Evolutionary conservation across 352 stramenopile species (phyloP).

Genomic region (Thraustochytrium sp.): DNA sequence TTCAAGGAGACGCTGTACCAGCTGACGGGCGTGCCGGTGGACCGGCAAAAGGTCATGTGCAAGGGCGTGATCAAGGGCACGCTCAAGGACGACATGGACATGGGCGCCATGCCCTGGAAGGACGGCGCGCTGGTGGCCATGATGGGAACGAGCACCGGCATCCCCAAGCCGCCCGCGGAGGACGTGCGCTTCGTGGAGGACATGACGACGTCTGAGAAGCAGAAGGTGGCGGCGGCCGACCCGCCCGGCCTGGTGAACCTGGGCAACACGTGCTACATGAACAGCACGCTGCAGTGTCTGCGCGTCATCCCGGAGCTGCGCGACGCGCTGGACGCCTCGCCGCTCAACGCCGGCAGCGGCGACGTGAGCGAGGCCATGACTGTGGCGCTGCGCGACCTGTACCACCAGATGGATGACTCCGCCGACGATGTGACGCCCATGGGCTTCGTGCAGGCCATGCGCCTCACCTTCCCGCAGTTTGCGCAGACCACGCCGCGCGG

Average conservation of each 20-base stretch:
- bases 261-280: conserved; percentile 64
- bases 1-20: conserved; percentile 53
- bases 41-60: conserved; percentile 76
- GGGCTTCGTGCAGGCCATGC: conserved; percentile 67
- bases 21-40: conserved; percentile 61
- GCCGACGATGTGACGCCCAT: conserved; percentile 56
- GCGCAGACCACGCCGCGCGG: conserved; percentile 82
- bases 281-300: conserved; percentile 66
- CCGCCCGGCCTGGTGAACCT: conserved; percentile 57
- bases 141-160: conserved; percentile 42
- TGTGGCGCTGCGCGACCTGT: conserved; percentile 41
- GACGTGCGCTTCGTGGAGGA: conserved; percentile 46
- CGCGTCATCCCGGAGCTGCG: conserved; percentile 80
- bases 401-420: conserved; percentile 53
- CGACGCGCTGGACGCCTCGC: conserved; percentile 63
- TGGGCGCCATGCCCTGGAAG: conserved; percentile 53
- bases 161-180: conserved; percentile 20
- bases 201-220: conserved; percentile 40
- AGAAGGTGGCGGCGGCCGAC: conserved; percentile 28
- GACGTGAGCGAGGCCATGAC: conserved; percentile 45
- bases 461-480: conserved; percentile 92
- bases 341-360: conserved; percentile 66
- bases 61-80: conserved; percentile 74
- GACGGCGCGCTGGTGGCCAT: conserved; percentile 50
- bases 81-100: conserved; percentile 68